Base-by-base conservation (phyloP, 2,329 filamentous ascomycete genomes). In the Geosmithia morbida region DNA sequence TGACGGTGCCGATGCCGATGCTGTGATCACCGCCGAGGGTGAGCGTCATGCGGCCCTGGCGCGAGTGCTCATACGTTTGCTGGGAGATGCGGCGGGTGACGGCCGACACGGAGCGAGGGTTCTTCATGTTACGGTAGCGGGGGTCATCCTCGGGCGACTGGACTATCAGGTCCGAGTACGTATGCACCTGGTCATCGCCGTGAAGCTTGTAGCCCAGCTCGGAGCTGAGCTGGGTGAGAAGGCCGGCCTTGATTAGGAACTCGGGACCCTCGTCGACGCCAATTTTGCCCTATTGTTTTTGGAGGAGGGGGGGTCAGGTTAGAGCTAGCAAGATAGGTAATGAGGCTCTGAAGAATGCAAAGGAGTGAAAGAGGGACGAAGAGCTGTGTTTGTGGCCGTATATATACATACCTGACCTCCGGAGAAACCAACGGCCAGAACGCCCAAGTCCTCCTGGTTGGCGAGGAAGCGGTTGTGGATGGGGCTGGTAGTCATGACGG, bases 1-100 rank as follows among this genome's bases (percentile, higher is more conserved):
- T 83, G 56, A 98, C 80, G 44, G 87, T 94, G 52, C 92, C 92
- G 56, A 98, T 94, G 52, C 92, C 92, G 60, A 98, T 94, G 53
- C 83, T 88, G 72, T 98, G 92, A 68, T 98, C 92, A 47, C 92
- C 92, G 48, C 92, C 92, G 10, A 98, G 79, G 0, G 92, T 98
- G 48, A 98, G 75, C 1, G 94, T 88, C 63, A 95, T 81, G 51
- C 89, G 81, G 33, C 92, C 92, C 53, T 85, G 71, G 54, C 74
- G 77, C 44, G 90, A 87, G 60, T 97, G 87, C 53, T 78, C 71
- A 71, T 97, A 96, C 46, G 94, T 87, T 67, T 96, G 87, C 48
- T 81, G 70, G 62, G 81, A 81, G 53, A 98, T 82, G 56, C 79
- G 74, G 59, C 82, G 67, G 2, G 87, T 97, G 44, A 95, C 90